A percentile compares a stretch with the other conserved stretches of the same genome.
phyloP scores from a whole-genome alignment of 129 eudicot species.

The Artemisia tridentata region DNA sequence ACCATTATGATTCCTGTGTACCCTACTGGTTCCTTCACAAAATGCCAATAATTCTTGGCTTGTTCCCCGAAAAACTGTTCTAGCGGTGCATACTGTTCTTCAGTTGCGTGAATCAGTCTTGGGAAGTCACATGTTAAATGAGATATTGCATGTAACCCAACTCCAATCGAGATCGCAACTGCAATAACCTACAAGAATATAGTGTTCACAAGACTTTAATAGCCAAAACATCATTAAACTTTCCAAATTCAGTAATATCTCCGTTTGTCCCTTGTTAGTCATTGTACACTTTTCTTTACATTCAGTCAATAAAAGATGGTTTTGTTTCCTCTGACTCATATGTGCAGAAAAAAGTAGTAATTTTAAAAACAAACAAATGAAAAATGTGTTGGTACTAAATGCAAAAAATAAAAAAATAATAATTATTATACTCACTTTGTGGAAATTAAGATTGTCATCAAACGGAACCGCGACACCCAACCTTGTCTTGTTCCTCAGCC shows the following conservation, averaged over 20 bases:
- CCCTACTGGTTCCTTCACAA: constrained; percentile 69
- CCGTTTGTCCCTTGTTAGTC: too few species aligned
- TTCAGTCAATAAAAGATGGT: too few species aligned
- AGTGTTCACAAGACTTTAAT: neutral
- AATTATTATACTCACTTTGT: constrained; percentile 53
- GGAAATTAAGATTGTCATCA: constrained; percentile 86
- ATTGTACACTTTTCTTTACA: too few species aligned
- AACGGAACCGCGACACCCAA: constrained; percentile 64
- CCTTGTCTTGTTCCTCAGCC: constrained; percentile 78
- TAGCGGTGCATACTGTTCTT: constrained; percentile 51
- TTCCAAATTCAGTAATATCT: neutral
- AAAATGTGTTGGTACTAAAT: too few species aligned
- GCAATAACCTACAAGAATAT: constrained; percentile 60
- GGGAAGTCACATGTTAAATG: constrained; percentile 88
- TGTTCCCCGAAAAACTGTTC: constrained; percentile 58
- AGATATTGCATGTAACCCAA: constrained; percentile 59
- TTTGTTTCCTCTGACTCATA: too few species aligned
- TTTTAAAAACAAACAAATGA: too few species aligned
- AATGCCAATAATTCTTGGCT: constrained; percentile 57
- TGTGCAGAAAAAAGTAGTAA: too few species aligned
- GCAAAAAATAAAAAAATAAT: too few species aligned
- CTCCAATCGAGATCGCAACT: constrained; percentile 66
- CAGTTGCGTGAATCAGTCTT: constrained; percentile 47
- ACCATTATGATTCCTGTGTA: constrained; percentile 77
- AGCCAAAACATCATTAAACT: neutral